These are phyloP conservation scores for Torulaspora indica DNA, from an alignment of 805 yeast genomes.

Conservation along the genomic window DNA sequence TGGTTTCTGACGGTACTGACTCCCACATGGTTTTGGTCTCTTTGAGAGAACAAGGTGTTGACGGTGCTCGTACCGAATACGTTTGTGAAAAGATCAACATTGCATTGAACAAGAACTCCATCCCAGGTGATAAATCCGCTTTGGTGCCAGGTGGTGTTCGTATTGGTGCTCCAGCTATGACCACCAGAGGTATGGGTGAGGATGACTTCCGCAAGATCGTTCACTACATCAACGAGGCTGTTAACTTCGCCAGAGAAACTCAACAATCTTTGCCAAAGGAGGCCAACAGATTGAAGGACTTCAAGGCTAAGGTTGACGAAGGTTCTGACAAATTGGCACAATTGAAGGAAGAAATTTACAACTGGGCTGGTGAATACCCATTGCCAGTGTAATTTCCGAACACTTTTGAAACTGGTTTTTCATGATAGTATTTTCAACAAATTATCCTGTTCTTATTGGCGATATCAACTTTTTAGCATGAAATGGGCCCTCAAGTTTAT, in stretches of 20 bases:
- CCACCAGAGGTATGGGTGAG: conserved; percentile 92
- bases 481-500: conserved; percentile 7
- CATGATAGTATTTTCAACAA: conserved; percentile 19
- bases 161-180: conserved; percentile 98
- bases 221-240: conserved; percentile 74
- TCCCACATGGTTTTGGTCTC: conserved; percentile 92
- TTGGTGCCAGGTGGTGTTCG: conserved; percentile 96
- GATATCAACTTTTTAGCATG: conserved; percentile 2
- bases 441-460: conserved; percentile 7
- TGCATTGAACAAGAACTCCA: conserved; percentile 95
- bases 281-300: conserved; percentile 93
- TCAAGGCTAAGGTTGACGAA: conserved; percentile 73
- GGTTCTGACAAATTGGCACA: conserved; percentile 64
- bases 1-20: conserved; percentile 94
- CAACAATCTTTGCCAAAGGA: conserved; percentile 82
- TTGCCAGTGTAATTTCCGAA: conserved; percentile 44
- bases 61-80: conserved; percentile 95
- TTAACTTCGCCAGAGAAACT: conserved; percentile 64
- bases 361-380: conserved; percentile 91
- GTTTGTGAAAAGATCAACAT: conserved; percentile 91
- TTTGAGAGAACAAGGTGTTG: conserved; percentile 83
- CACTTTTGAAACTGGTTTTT: conserved; percentile 9
- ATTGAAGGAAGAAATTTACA: conserved; percentile 71
- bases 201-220: conserved; percentile 79
- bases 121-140: conserved; percentile 97